Conservation (phyloP, 768 basidiomycete genomes). For the Erythrobasidium yunnanense region DNA sequence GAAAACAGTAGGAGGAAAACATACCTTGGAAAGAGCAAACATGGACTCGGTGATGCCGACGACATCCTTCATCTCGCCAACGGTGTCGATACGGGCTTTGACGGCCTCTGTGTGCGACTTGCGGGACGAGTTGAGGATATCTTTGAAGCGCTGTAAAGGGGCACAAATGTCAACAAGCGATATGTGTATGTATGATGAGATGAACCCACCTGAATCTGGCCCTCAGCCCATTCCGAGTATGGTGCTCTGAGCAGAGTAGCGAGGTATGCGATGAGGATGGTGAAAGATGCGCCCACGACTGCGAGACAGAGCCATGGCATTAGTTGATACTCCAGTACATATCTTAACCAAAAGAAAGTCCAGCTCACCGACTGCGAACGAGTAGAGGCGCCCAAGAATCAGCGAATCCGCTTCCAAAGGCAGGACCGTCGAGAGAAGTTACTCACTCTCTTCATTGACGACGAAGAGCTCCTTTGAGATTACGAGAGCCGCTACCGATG, state of each 20-base stretch:
- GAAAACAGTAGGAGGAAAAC: conserved; percentile 29
- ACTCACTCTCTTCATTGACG: conserved; percentile 89
- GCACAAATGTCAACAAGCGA: too few species aligned
- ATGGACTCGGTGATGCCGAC: conserved; percentile 79
- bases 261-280: conserved; percentile 34
- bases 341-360: too few species aligned
- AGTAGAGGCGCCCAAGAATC: conserved; percentile 53
- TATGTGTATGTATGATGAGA: too few species aligned
- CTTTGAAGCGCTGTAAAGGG: conserved; percentile 54
- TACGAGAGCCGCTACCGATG: conserved; percentile 75
- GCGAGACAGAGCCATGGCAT: too few species aligned
- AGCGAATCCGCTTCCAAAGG: conserved; percentile 64
- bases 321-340: too few species aligned
- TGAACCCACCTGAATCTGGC: conserved; percentile 57
- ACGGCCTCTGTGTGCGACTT: conserved; percentile 86
- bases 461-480: conserved; percentile 97
- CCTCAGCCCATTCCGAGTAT: conserved; percentile 83
- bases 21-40: conserved; percentile 81
- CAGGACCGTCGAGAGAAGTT: conserved; percentile 50
- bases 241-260: conserved; percentile 58
- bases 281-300: conserved; percentile 28
- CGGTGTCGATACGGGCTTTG: conserved; percentile 78
- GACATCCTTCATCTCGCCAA: conserved; percentile 91
- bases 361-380: conserved; percentile 35
- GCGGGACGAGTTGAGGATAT: conserved; percentile 67